Conservation (phyloP, 495 filamentous ascomycete species). For the Astrothelium macrocarpum region DNA sequence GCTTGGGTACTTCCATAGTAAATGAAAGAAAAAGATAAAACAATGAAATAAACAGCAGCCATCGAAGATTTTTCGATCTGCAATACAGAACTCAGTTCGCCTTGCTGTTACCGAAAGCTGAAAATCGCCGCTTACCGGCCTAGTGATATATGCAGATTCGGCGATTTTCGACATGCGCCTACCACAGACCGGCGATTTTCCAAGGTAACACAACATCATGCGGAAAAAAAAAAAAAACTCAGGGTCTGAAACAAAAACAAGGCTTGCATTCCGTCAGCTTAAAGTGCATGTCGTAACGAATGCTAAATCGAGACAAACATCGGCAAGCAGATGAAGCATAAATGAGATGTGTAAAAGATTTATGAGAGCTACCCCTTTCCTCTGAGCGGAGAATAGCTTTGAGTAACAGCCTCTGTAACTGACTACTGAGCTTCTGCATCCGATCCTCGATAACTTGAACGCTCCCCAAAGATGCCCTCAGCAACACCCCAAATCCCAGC, state of each 20-base stretch:
- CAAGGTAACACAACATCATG: background rate
- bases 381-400: background rate
- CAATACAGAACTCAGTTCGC: background rate
- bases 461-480: background rate
- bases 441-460: background rate
- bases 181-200: background rate
- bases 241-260: background rate
- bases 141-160: background rate
- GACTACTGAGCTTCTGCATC: background rate
- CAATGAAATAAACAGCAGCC: background rate
- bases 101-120: background rate
- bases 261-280: background rate
- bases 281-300: background rate
- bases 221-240: background rate
- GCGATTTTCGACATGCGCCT: background rate
- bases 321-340: background rate
- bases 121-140: background rate
- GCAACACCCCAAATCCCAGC: background rate
- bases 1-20: background rate
- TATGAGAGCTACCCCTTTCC: background rate
- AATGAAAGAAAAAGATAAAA: background rate
- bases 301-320: background rate
- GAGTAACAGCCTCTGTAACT: background rate
- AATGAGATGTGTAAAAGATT: background rate
- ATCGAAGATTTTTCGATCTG: background rate